phyloP scores from a whole-genome alignment of 345 rosid species.

The Boechera retrofracta region DNA sequence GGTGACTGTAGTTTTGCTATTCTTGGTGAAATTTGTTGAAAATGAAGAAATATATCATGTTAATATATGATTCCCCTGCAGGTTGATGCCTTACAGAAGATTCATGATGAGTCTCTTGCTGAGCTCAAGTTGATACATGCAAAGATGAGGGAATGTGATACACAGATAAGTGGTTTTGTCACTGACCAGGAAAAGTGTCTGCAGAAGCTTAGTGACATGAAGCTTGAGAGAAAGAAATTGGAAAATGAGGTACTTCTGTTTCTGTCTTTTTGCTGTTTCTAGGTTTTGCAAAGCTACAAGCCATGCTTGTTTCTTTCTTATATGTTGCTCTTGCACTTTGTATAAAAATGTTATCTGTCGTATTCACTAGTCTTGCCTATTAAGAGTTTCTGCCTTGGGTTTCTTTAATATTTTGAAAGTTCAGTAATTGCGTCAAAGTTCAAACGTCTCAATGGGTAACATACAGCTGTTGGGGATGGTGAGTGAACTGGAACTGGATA shows the following conservation, averaged over 20 bases:
- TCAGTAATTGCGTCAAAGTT: neutral
- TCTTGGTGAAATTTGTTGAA: constrained; percentile 1
- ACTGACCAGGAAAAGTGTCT: constrained; percentile 77
- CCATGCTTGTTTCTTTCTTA: neutral
- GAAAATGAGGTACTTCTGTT: constrained; percentile 84
- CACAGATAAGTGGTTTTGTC: constrained; percentile 72
- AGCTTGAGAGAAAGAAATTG: constrained; percentile 87
- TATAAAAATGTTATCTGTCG: neutral
- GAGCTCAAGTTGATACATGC: constrained; percentile 69
- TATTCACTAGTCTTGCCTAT: neutral
- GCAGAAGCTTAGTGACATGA: constrained; percentile 69
- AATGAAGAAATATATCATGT: constrained; percentile 28
- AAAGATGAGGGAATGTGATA: constrained; percentile 93
- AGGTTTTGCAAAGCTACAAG: constrained; percentile 21
- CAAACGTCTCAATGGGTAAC: neutral
- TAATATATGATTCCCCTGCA: constrained; percentile 47
- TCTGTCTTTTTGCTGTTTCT: neutral
- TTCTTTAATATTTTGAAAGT: neutral
- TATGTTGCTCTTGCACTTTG: neutral
- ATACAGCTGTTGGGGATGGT: neutral
- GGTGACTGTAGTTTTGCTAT: constrained; percentile 52
- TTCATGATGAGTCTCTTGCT: constrained; percentile 66
- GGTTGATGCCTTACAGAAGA: constrained; percentile 63
- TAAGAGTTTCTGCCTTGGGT: neutral
- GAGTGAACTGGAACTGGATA: neutral